Percentiles rank a stretch among this genome's conserved stretches.
Conservation (phyloP, 331 rosid genomes). For the Quercus lobata region DNA sequence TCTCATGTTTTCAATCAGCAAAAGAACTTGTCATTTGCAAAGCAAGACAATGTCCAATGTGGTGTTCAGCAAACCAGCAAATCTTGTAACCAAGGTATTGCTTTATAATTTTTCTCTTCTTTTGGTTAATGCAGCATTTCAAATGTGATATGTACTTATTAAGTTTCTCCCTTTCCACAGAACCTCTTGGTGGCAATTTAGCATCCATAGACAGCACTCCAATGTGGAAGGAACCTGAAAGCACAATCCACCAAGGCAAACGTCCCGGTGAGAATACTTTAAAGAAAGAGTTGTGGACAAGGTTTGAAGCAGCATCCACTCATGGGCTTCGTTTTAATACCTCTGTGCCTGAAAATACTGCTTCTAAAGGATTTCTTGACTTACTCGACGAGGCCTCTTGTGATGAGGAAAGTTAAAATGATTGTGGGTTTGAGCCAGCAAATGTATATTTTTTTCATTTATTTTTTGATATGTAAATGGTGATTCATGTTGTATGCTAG, state of each 20-base stretch:
- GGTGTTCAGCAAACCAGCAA: constrained; percentile 30
- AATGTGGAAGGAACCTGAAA: constrained; percentile 55
- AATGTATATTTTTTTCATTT: not conserved
- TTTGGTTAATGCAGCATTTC: constrained; percentile 4
- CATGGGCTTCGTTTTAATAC: constrained; percentile 25
- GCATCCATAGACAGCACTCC: constrained; percentile 52
- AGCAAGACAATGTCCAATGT: constrained; percentile 21
- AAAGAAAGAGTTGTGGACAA: constrained; percentile 86
- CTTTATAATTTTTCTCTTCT: constrained; percentile 1
- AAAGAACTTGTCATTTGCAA: not conserved
- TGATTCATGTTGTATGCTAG: constrained; percentile 21
- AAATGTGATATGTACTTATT: not conserved
- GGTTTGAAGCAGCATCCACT: constrained; percentile 77
- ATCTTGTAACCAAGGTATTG: constrained; percentile 43
- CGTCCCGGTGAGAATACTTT: constrained; percentile 84
- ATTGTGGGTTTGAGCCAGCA: constrained; percentile 18
- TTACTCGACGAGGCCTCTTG: constrained; percentile 79
- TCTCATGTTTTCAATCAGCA: constrained; percentile 10
- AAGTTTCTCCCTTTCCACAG: constrained; percentile 21
- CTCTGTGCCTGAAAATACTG: constrained; percentile 13
- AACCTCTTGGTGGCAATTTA: constrained; percentile 30
- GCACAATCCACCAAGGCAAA: constrained; percentile 45
- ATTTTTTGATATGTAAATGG: constrained; percentile 29
- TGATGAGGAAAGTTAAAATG: constrained; percentile 33
- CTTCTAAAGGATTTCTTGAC: constrained; percentile 70